Percentiles rank a stretch among this genome's conserved stretches.
Conservation (phyloP, 306 rosid species). For the Vigna unguiculata region DNA sequence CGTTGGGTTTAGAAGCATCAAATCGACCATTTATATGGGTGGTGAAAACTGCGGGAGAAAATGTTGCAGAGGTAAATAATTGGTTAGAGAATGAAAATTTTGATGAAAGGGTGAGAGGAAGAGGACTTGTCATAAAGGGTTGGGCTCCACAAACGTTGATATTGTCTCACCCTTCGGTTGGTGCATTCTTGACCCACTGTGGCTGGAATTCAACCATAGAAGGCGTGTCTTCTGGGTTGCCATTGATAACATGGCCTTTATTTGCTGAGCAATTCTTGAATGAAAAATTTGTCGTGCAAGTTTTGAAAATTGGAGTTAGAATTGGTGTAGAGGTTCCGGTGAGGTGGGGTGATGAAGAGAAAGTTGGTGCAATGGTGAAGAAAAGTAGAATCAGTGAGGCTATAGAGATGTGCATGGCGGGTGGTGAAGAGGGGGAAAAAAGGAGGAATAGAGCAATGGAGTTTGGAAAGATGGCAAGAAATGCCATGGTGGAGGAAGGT, state of each 20-base stretch:
- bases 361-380: slow-evolving; percentile 52
- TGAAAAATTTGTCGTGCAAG: slow-evolving; percentile 56
- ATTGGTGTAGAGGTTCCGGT: slow-evolving; percentile 58
- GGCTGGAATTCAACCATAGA: slow-evolving; percentile 77
- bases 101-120: slow-evolving; percentile 59
- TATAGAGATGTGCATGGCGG: slow-evolving; percentile 30
- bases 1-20: slow-evolving; percentile 60
- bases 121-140: slow-evolving; percentile 49
- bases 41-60: slow-evolving; percentile 46
- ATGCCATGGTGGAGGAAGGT: slow-evolving; percentile 7
- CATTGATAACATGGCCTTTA: slow-evolving; percentile 69
- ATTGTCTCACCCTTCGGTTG: slow-evolving; percentile 53
- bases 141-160: slow-evolving; percentile 30
- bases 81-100: slow-evolving; percentile 54
- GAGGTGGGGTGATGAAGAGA: slow-evolving; percentile 72
- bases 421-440: slow-evolving; percentile 4
- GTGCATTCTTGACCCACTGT: slow-evolving; percentile 73
- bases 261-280: slow-evolving; percentile 69
- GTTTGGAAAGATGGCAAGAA: slow-evolving; percentile 15
- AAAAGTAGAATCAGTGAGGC: slow-evolving; percentile 34
- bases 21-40: slow-evolving; percentile 66
- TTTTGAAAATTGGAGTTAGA: slow-evolving; percentile 59
- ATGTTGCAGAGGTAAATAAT: slow-evolving; percentile 47
- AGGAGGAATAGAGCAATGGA: slow-evolving; percentile 10
- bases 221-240: slow-evolving; percentile 56